These are phyloP conservation scores for Fagopyrum homotropicum DNA, from an alignment of 148 eudicot species.

Conservation along the genomic window DNA sequence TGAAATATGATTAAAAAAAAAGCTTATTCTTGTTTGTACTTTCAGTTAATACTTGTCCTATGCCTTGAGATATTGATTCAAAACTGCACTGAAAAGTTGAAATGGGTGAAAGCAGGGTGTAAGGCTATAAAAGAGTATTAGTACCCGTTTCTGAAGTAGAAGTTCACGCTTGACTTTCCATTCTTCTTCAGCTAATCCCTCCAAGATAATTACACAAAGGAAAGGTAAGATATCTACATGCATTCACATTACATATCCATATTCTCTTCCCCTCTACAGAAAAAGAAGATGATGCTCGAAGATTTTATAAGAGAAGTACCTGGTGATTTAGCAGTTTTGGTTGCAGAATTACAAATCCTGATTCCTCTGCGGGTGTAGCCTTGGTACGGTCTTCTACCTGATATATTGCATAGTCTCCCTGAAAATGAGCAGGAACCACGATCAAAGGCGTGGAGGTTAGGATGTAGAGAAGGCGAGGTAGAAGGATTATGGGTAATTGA, in stretches of 20 bases:
- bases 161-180: slow-evolving; percentile 82
- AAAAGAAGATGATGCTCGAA: neutral
- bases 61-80: neutral
- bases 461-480: slow-evolving; percentile 38
- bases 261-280: neutral
- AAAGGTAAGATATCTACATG: neutral
- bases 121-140: neutral
- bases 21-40: neutral
- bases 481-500: slow-evolving; percentile 51
- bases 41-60: neutral
- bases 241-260: neutral
- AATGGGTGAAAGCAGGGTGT: neutral
- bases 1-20: neutral
- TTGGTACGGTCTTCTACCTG: slow-evolving; percentile 21
- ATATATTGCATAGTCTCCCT: slow-evolving; percentile 19
- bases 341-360: slow-evolving; percentile 60
- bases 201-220: slow-evolving; percentile 29
- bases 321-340: slow-evolving; percentile 93
- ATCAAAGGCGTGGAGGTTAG: slow-evolving; percentile 20
- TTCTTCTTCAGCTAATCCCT: slow-evolving; percentile 90
- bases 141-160: slow-evolving; percentile 77
- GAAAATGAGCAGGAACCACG: slow-evolving; percentile 2
- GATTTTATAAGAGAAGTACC: slow-evolving; percentile 34
- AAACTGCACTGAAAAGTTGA: neutral
- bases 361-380: slow-evolving; percentile 25